Evolutionary conservation across 164 flowering plant genomes (phyloP).

Genomic region (Litsea cubeba): DNA sequence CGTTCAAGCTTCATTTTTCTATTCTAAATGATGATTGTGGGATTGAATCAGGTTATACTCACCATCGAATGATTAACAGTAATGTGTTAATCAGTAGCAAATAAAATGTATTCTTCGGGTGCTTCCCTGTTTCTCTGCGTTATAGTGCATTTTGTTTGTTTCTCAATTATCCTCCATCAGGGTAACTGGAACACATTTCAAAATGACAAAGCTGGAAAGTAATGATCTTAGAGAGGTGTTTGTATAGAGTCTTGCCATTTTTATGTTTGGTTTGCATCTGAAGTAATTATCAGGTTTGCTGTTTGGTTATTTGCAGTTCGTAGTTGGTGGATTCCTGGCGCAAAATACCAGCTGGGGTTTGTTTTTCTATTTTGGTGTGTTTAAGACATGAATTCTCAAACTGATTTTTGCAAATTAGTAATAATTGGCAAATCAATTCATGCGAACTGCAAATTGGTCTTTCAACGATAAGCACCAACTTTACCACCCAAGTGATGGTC

Average conservation of each 20-base stretch:
- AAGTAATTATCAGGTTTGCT: no score
- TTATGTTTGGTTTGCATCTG: no score
- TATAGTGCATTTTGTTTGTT: background rate
- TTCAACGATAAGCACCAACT: no score
- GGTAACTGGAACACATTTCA: background rate
- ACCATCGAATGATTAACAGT: background rate
- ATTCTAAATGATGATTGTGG: background rate
- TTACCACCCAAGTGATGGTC: no score
- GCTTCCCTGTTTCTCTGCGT: background rate
- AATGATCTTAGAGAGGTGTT: no score
- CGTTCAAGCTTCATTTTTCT: background rate
- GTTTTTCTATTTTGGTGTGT: no score
- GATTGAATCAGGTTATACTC: background rate
- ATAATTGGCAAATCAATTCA: background rate
- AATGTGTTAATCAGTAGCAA: background rate
- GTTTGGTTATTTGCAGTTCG: no score
- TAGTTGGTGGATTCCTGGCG: no score
- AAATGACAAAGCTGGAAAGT: no score
- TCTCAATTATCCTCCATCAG: background rate
- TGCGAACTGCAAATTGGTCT: background rate
- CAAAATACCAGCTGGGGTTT: no score
- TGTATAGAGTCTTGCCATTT: no score
- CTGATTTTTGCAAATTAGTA: background rate
- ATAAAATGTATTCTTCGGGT: background rate
- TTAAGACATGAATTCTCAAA: no score